Base-by-base conservation (phyloP, 805 yeast genomes). In the Groenewaldozyma salmanticensis region DNA sequence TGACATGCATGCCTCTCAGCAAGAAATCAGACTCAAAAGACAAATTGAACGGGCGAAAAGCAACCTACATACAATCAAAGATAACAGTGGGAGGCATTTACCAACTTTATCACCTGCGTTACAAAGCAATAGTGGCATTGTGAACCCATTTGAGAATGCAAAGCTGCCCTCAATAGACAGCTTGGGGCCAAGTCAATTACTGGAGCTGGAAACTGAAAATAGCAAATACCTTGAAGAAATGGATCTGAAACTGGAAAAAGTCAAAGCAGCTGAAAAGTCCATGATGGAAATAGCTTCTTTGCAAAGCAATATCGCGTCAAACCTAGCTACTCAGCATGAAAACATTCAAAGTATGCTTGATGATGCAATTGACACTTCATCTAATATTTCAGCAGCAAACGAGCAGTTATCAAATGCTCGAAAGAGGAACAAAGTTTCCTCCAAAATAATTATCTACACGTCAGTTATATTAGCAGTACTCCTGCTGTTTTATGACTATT, bases 241-340 rank as follows among this genome's bases (percentile, higher is more conserved):
- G 31, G 58, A 57, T 37, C 52, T 54, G 15, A 54, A 61, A 6
- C 54, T 62, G 16, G 59, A 55, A 33, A 59, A 63, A 43, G 67
- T 66, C 2, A 52, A 55, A 33, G 52, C 51, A 31, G 68, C 68
- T 2, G 70, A 65, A 46, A 54, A 52, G 48, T 60, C 67, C 21
- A 53, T 65, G 49, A 51, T 52, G 17, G 95, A 85, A 53, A 79
- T 88, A 33, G 72, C 87, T 1, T 74, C 78, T 41, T 59, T 88
- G 46, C 90, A 87, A 53, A 68, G 78, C 19, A 92, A 84, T 53
- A 66, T 87, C 40, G 71, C 84, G 9, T 66, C 78, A 41, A 94
- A 88, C 55, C 65, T 87, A 37, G 74, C 75, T 19, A 59, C 74
- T 1, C 96, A 87, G 60, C 75, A 81, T 4, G 81, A 80, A 40